A percentile compares a stretch with the other conserved stretches of the same genome.
phyloP scores from a whole-genome alignment of 805 yeast genomes.

The Lachancea cidri region DNA sequence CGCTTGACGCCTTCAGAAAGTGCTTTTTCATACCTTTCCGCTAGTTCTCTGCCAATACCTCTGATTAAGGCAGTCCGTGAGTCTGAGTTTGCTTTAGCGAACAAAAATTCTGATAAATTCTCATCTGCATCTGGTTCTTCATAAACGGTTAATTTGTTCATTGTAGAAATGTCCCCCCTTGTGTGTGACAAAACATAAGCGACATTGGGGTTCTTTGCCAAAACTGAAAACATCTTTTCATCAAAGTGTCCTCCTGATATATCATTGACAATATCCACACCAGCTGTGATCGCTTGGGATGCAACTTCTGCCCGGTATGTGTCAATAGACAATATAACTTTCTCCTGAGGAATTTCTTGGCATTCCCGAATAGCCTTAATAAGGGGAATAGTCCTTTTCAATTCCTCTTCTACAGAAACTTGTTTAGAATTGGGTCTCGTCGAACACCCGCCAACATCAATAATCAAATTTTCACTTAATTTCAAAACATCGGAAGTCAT shows the following conservation, averaged over 20 bases:
- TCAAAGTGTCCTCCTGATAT: constrained; percentile 79
- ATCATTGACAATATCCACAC: constrained; percentile 91
- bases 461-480: constrained; percentile 37
- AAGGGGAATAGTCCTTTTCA: constrained; percentile 64
- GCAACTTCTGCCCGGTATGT: constrained; percentile 82
- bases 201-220: constrained; percentile 58
- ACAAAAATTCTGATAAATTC: constrained; percentile 14
- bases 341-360: constrained; percentile 32
- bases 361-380: constrained; percentile 53
- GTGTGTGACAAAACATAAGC: constrained; percentile 82
- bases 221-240: constrained; percentile 55
- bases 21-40: constrained; percentile 51
- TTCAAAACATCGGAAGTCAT: constrained; percentile 59
- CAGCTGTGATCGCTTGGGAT: constrained; percentile 55
- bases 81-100: constrained; percentile 13
- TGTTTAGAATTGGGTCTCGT: constrained; percentile 80
- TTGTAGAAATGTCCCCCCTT: constrained; percentile 73
- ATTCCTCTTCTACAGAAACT: constrained; percentile 60
- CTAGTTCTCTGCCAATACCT: constrained; percentile 62
- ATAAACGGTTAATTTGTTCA: constrained; percentile 59
- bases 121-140: constrained; percentile 33
- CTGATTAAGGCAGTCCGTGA: constrained; percentile 40
- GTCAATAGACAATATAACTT: constrained; percentile 70
- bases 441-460: constrained; percentile 93
- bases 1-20: constrained; percentile 58